These are phyloP conservation scores for Pleodorina starrii DNA, from an alignment of 139 green algal genomes.

Conservation along the genomic window DNA sequence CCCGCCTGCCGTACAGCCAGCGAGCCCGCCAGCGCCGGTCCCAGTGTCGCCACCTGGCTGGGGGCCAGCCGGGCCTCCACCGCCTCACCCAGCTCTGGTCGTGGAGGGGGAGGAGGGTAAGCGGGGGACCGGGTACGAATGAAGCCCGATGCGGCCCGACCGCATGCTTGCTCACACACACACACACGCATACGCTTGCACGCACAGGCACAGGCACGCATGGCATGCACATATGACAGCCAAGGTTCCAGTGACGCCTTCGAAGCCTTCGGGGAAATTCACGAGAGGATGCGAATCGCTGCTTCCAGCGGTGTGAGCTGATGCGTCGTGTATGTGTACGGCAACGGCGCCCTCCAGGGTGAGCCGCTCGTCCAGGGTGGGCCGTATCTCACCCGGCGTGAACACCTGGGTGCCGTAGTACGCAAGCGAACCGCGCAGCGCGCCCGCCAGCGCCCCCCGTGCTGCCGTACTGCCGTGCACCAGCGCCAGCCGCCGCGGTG, in stretches of 20 bases:
- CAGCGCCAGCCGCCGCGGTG: conserved; percentile 72
- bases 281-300: no score
- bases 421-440: conserved; percentile 52
- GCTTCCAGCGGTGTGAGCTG: no score
- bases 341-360: no score
- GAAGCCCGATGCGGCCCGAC: no score
- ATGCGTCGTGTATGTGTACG: no score
- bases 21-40: background rate
- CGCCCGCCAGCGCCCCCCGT: conserved; percentile 15
- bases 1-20: conserved; percentile 36
- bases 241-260: no score
- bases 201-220: no score
- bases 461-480: conserved; percentile 60
- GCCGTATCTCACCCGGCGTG: conserved; percentile 37
- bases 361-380: no score
- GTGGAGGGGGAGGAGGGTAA: background rate
- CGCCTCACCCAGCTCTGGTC: background rate
- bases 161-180: no score
- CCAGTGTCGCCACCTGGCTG: conserved; percentile 30
- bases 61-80: conserved; percentile 12
- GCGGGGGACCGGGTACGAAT: background rate
- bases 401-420: conserved; percentile 43
- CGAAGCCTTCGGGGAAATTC: no score
- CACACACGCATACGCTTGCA: no score
- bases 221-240: no score